A percentile compares a stretch with the other conserved stretches of the same genome.
Conservation (phyloP, 2,329 filamentous ascomycete genomes). For the Cytospora chrysosperma region DNA sequence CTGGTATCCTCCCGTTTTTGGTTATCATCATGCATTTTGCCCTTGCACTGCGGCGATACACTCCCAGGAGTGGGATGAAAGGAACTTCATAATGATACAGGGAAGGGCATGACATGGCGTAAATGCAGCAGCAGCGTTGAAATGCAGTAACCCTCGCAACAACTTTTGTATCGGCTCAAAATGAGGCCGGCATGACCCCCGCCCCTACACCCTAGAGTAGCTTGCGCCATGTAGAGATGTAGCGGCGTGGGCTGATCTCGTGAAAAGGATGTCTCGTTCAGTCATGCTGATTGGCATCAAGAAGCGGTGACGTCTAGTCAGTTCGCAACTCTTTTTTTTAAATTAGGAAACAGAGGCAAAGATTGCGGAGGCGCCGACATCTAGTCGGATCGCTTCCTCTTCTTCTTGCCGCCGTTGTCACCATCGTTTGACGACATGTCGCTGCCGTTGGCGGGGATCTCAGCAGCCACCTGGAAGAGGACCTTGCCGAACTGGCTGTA, state of each 20-base stretch:
- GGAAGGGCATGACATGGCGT: conserved; percentile 15
- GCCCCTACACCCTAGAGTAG: conserved; percentile 28
- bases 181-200: conserved; percentile 7
- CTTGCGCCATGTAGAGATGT: conserved; percentile 29
- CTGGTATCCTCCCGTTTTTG: conserved; percentile 15
- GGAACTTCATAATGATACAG: conserved; percentile 22
- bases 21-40: conserved; percentile 23
- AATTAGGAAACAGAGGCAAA: conserved; percentile 16
- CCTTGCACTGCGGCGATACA: conserved; percentile 1
- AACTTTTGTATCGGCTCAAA: conserved; percentile 14
- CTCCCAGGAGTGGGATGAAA: conserved; percentile 9
- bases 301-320: conserved; percentile 39
- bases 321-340: conserved; percentile 33
- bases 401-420: conserved; percentile 63
- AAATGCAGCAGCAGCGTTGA: conserved; percentile 23
- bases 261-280: conserved; percentile 35
- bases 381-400: conserved; percentile 73
- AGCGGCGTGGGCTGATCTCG: conserved; percentile 32
- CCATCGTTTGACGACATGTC: conserved; percentile 57
- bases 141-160: conserved; percentile 12
- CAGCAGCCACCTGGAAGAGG: conserved; percentile 77
- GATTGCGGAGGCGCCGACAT: conserved; percentile 17
- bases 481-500: conserved; percentile 70
- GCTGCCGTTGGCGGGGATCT: conserved; percentile 65
- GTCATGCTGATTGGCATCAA: conserved; percentile 24